Percentiles rank a stretch among this genome's conserved stretches.
Evolutionary conservation across 345 rosid species (phyloP).

Genomic region (Linum trigynum): DNA sequence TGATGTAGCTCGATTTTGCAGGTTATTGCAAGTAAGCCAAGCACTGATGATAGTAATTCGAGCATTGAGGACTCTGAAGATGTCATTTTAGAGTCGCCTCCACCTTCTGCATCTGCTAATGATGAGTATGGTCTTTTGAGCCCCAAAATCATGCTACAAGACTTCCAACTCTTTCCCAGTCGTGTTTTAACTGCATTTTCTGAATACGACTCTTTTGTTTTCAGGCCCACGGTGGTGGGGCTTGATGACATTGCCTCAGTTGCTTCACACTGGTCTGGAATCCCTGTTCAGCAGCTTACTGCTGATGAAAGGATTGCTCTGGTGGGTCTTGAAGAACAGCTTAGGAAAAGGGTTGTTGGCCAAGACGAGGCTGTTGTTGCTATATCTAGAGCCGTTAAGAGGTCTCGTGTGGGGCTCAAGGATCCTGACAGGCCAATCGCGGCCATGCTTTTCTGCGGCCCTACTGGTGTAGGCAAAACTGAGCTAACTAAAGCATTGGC

Average conservation of each 20-base stretch:
- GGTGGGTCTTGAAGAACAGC: slow-evolving; percentile 71
- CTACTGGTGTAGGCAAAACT: slow-evolving; percentile 97
- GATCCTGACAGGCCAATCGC: slow-evolving; percentile 92
- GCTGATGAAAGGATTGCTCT: slow-evolving; percentile 80
- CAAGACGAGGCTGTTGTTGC: slow-evolving; percentile 92
- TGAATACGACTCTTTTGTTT: slow-evolving; percentile 18
- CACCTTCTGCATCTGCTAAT: slow-evolving; percentile 37
- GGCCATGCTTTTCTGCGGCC: slow-evolving; percentile 96
- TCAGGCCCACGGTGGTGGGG: slow-evolving; percentile 67
- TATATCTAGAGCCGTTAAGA: slow-evolving; percentile 91
- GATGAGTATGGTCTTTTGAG: slow-evolving; percentile 47
- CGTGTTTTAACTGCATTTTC: slow-evolving; percentile 6
- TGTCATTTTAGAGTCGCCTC: slow-evolving; percentile 38
- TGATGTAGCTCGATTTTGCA: slow-evolving; percentile 19
- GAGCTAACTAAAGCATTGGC: slow-evolving; percentile 90
- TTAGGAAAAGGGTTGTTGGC: slow-evolving; percentile 72
- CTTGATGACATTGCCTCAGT: slow-evolving; percentile 92
- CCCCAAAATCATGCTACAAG: slow-evolving; percentile 10
- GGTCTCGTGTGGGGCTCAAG: slow-evolving; percentile 83
- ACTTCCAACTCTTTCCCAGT: slow-evolving; percentile 2
- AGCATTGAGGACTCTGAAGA: slow-evolving; percentile 35
- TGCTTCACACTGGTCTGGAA: slow-evolving; percentile 94
- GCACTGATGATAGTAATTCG: slow-evolving; percentile 33
- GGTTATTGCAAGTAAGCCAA: slow-evolving; percentile 57
- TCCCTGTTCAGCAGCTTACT: slow-evolving; percentile 93